Evolutionary conservation across 371 early-diverging fungal genomes (phyloP), one percentile per base, ranked within the genome.

Genomic region (Mucor racemosus): DNA sequence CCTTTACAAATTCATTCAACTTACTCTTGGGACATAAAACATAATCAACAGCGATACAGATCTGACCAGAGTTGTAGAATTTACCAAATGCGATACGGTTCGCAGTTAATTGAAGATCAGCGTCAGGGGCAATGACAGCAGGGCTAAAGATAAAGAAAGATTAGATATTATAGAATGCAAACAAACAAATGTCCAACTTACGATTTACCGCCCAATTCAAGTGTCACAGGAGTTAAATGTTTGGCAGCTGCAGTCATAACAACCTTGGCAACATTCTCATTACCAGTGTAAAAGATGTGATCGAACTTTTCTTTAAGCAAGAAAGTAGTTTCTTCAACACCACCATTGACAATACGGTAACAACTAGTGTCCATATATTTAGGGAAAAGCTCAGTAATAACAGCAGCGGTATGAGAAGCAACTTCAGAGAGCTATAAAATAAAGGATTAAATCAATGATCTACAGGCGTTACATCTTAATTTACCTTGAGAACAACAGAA

Each of bases 261-360:
- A 39, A 95, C 85, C 71, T 87, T 88, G 62, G 90, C 97, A 8
- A 97, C 95, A 6, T 59, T 35, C 31, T 86, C 84, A 69, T 86
- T 91, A 65, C 97, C 97, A 11, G 97, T 97, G 76, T 93, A 97
- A 56, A 94, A 92, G 76, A 93, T 94, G 71, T 93, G 92, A 74
- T 96, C 94, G 66, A 90, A 94, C 66, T 78, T 76, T 61, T 88
- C 70, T 53, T 81, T 81, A 35, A 97, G 82, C 68, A 97, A 75
- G 38, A 65, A 78, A 0, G 94, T 91, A 6, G 95, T 89, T 78
- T 95, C 92, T 9, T 85, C 82, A 3, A 90, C 88, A 39, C 80
- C 93, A 44, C 97, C 97, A 72, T 91, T 90, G 42, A 96, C 87
- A 14, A 94, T 83, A 26, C 82, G 82, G 60, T 90, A 82, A 50